Conservation (phyloP, 306 rosid species). For the Parietaria judaica region DNA sequence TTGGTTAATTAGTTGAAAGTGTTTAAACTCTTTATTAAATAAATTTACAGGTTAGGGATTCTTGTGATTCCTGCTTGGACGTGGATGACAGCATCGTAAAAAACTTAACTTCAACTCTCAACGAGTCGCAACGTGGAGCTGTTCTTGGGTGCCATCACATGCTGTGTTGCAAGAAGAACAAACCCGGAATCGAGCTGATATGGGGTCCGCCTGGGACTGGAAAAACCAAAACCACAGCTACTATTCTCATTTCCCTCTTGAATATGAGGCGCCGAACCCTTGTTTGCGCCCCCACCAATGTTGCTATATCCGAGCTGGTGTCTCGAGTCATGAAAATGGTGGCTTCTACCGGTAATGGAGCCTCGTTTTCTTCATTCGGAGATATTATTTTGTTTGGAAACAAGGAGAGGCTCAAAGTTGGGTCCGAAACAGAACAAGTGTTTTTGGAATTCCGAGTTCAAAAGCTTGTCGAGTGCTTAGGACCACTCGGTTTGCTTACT, state of each 20-base stretch:
- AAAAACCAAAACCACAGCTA: constrained; percentile 52
- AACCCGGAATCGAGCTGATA: constrained; percentile 43
- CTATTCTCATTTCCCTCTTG: constrained; percentile 35
- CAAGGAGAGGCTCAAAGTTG: constrained; percentile 53
- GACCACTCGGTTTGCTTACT: constrained; percentile 48
- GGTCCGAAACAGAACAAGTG: constrained; percentile 39
- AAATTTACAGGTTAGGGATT: constrained; percentile 27
- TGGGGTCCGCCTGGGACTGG: constrained; percentile 95
- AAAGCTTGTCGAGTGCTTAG: constrained; percentile 36
- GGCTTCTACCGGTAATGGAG: constrained; percentile 19
- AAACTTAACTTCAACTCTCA: constrained; percentile 25
- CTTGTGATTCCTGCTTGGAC: constrained; percentile 20
- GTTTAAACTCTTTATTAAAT: not conserved
- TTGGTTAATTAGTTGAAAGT: not conserved
- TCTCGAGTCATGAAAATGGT: constrained; percentile 43
- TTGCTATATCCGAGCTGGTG: constrained; percentile 60
- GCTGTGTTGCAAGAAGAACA: constrained; percentile 20
- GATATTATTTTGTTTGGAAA: constrained; percentile 61
- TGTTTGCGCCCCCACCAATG: constrained; percentile 72
- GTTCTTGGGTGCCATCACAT: constrained; percentile 40
- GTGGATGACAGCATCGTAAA: not conserved
- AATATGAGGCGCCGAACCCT: constrained; percentile 45
- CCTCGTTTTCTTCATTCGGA: constrained; percentile 38
- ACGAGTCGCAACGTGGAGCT: constrained; percentile 49
- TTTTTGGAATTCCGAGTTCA: constrained; percentile 54